Conservation (phyloP, 2,329 filamentous ascomycete species). For the Fusarium sp. region DNA sequence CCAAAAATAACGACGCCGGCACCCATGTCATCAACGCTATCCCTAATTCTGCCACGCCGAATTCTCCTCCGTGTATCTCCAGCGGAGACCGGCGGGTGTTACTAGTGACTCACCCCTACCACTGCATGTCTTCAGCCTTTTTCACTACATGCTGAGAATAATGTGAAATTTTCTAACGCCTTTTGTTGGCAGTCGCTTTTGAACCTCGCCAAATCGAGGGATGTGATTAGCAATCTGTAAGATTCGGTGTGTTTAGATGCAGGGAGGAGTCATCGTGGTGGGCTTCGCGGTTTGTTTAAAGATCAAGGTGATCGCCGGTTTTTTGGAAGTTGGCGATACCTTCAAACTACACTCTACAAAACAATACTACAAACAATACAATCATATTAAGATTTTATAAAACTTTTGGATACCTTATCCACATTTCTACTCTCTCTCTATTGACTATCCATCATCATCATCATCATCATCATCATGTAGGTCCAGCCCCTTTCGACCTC, state of each 20-base stretch:
- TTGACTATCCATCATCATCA: background rate
- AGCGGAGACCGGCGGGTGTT: conserved; percentile 2
- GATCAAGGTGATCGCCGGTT: conserved; percentile 6
- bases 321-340: conserved; percentile 3
- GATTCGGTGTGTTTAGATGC: background rate
- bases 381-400: background rate
- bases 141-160: background rate
- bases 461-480: conserved; percentile 35
- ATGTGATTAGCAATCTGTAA: conserved; percentile 16
- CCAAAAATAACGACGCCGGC: background rate
- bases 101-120: conserved; percentile 32
- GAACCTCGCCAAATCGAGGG: conserved; percentile 3
- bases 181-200: background rate
- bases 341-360: background rate
- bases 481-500: background rate
- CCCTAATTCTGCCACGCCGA: conserved; percentile 38
- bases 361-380: background rate
- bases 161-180: background rate
- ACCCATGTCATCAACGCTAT: conserved; percentile 20
- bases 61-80: background rate
- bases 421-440: background rate
- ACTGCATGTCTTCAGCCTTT: background rate
- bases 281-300: conserved; percentile 22
- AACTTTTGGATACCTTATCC: background rate
- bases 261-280: conserved; percentile 12